Conservation (phyloP, 2,329 filamentous ascomycete species). For the Beauveria varroae region DNA sequence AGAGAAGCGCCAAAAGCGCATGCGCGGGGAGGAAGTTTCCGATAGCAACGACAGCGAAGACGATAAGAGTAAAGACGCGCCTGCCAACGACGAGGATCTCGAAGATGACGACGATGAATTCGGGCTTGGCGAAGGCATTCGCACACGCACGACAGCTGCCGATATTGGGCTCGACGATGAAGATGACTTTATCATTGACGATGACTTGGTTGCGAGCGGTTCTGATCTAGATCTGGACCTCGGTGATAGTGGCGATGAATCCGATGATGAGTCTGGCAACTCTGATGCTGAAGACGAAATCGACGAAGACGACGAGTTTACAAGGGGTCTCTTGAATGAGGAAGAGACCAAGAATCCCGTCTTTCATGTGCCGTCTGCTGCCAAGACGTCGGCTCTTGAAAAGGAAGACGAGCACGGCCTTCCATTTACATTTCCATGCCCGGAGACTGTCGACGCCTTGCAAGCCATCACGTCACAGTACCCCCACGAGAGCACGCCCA, state of each 20-base stretch:
- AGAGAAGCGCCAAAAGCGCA: conserved; percentile 71
- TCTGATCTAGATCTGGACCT: conserved; percentile 61
- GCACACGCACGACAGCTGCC: conserved; percentile 46
- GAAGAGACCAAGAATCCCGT: conserved; percentile 47
- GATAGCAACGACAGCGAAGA: conserved; percentile 54
- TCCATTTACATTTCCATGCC: conserved; percentile 81
- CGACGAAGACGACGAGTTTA: conserved; percentile 57
- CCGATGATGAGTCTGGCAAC: conserved; percentile 40
- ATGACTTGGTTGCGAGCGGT: conserved; percentile 76
- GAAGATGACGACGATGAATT: conserved; percentile 52
- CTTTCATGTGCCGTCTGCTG: conserved; percentile 39
- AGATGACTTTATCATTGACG: conserved; percentile 87
- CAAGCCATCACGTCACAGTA: conserved; percentile 57
- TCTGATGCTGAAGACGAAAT: conserved; percentile 29
- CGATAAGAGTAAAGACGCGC: conserved; percentile 27
- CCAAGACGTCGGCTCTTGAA: conserved; percentile 25
- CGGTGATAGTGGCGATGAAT: conserved; percentile 45
- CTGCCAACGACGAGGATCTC: conserved; percentile 29
- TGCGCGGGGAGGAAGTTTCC: conserved; percentile 72
- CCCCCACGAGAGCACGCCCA: conserved; percentile 59
- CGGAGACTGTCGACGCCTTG: conserved; percentile 68
- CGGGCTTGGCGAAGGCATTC: conserved; percentile 53
- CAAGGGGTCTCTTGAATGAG: conserved; percentile 57
- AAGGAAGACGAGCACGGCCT: conserved; percentile 49
- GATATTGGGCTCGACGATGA: conserved; percentile 80